Base-by-base conservation (phyloP, 192 early-diverging fungal species). In the Coemansia sp. region DNA sequence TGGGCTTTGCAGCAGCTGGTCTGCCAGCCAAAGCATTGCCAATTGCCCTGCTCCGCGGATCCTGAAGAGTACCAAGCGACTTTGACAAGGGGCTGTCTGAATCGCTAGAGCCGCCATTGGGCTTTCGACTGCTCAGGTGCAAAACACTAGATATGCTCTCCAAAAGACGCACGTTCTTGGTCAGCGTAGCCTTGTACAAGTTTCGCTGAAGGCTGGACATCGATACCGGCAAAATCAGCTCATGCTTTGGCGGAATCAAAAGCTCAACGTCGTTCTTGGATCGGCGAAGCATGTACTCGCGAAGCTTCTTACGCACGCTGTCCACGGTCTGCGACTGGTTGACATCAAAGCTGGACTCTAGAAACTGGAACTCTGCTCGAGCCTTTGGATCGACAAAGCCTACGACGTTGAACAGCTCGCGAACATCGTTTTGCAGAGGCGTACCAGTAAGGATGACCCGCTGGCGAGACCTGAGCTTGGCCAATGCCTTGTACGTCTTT, bases 371-470 rank as follows among this genome's bases (percentile, higher is more conserved):
- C 28, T 87, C 64, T 29, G 85, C 85, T 36, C 89, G 85, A 61
- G 88, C 86, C 48, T 81, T 86, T 1, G 96, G 94, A 83, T 92
- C 95, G 55, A 99, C 69, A 72, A 97, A 99, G 50, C 92, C 85
- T 49, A 96, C 80, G 0, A 99, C 68, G 2, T 90, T 85, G 14
- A 92, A 83, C 20, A 98, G 77, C 72, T 99, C 97, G 64, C 92
- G 87, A 33, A 98, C 83, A 45, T 87, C 89, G 82, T 99, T 99
- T 73, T 98, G 96, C 52, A 99, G 82, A 20, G 96, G 96, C 6
- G 97, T 99, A 20, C 97, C 97, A 0, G 97, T 99, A 63, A 99
- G 93, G 38, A 99, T 75, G 0, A 98, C 77, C 1, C 97, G 89
- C 71, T 94, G 95, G 29, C 84, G 83, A 3, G 92, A 89, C 31